Base-by-base conservation (phyloP, 139 green algal species). In the Coccomyxa sp. region DNA sequence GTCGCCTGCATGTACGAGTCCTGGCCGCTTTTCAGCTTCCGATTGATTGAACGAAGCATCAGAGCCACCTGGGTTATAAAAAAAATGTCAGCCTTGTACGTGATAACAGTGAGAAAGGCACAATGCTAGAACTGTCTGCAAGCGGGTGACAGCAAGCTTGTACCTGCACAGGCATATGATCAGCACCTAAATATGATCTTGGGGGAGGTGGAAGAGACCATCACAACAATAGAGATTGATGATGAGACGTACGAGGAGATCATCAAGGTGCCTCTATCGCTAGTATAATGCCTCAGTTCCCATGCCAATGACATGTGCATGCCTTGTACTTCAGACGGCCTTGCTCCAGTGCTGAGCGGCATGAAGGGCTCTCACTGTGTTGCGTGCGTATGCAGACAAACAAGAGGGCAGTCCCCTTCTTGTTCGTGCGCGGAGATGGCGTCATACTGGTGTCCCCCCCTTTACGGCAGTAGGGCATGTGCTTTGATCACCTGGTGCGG, bases 181-280 rank as follows among this genome's bases (percentile, higher is more conserved):
- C 97, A 99, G 90, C 97, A 99, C 86, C 82, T 99, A 45, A 99
- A 99, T 88, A 99, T 99, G 93, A 97, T 99, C 18, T 85, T 99
- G 68, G 97, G 97, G 1, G 96, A 99, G 11, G 97, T 98, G 51
- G 97, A 99, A 89, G 97, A 99, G 90, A 96, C 91, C 0, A 93
- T 98, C 0, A 99, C 96, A 0, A 95, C 89, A 9, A 87, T 97
- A 10, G 97, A 99, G 82, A 96, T 99, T 23, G 97, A 99, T 82
- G 95, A 98, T 71, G 97, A 99, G 87, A 99, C 97, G 27, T 99
- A 98, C 83, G 97, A 99, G 86, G 97, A 99, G 87, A 98, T 99
- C 82, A 93, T 99, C 83, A 99, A 99, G 93, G 93, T 92, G 66
- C 0, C 81, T n/a, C 28, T 11, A 51, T 51, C 38, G 38, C 38